Percentiles rank a stretch among this genome's conserved stretches.
These are phyloP conservation scores for Moesziomyces parantarcticus DNA, from an alignment of 1,284 basidiomycete genomes.

Conservation along the genomic window DNA sequence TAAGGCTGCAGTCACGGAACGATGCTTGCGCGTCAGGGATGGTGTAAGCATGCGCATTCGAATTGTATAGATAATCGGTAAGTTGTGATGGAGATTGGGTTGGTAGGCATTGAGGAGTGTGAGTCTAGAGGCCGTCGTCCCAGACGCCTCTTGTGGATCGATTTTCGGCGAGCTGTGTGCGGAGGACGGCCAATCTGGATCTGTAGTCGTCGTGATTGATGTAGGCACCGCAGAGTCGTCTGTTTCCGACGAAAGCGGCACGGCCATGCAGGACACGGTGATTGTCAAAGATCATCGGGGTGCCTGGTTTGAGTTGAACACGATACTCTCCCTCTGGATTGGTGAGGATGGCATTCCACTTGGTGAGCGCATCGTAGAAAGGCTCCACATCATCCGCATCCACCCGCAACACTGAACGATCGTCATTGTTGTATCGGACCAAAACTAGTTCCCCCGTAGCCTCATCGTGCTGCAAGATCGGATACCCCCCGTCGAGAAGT, in stretches of 20 bases:
- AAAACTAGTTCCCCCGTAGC: constrained; percentile 76
- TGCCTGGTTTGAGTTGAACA: constrained; percentile 86
- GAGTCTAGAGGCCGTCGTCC: constrained; percentile 55
- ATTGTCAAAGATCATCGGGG: constrained; percentile 88
- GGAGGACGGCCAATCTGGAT: constrained; percentile 48
- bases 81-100: too few relatives aligned
- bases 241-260: constrained; percentile 84
- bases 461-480: constrained; percentile 70
- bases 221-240: constrained; percentile 95
- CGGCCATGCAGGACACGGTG: constrained; percentile 94
- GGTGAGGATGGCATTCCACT: constrained; percentile 79
- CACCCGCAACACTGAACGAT: constrained; percentile 71
- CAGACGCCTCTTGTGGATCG: constrained; percentile 42
- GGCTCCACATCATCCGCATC: constrained; percentile 39
- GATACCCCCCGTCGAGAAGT: constrained; percentile 51
- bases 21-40: too few relatives aligned
- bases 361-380: constrained; percentile 84
- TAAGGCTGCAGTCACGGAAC: too few relatives aligned
- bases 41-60: too few relatives aligned
- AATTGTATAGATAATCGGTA: too few relatives aligned
- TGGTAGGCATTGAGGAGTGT: too few relatives aligned
- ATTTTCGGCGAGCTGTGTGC: constrained; percentile 31
- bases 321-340: constrained; percentile 88
- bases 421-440: constrained; percentile 95
- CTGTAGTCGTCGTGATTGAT: constrained; percentile 61